Evolutionary conservation across 2,329 filamentous ascomycete species (phyloP).

Genomic region (Fusarium agapanthi): DNA sequence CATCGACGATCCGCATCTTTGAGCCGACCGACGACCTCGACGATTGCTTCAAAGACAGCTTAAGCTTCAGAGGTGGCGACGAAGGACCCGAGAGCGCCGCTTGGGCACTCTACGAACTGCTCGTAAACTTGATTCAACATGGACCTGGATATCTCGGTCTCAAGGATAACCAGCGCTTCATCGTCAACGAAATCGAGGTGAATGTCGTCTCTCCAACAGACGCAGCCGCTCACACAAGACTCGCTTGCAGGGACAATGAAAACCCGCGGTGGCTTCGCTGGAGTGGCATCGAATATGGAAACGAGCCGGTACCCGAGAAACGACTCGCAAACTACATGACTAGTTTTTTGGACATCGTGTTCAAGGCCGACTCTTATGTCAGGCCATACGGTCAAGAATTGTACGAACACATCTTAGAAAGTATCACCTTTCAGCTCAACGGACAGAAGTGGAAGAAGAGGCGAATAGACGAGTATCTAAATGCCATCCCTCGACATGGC

Average conservation of each 20-base stretch:
- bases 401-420: not conserved
- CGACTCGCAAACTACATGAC: not conserved
- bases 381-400: not conserved
- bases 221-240: not conserved
- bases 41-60: not conserved
- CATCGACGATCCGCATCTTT: constrained; percentile 10
- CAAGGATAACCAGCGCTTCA: accelerated
- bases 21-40: not conserved
- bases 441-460: not conserved
- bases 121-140: not conserved
- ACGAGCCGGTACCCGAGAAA: not conserved
- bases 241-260: not conserved
- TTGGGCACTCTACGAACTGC: not conserved
- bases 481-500: not conserved
- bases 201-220: constrained; percentile 8
- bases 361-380: accelerated
- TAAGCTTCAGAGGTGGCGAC: not conserved
- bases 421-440: not conserved
- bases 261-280: not conserved
- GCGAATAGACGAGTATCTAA: not conserved
- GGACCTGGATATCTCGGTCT: not conserved
- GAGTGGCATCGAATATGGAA: accelerated
- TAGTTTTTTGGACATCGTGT: accelerated
- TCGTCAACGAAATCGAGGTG: constrained; percentile 2
- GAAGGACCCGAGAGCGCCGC: not conserved